phyloP scores from a whole-genome alignment of 1,139 yeast genomes.

The Geotrichum citri-aurantii region DNA sequence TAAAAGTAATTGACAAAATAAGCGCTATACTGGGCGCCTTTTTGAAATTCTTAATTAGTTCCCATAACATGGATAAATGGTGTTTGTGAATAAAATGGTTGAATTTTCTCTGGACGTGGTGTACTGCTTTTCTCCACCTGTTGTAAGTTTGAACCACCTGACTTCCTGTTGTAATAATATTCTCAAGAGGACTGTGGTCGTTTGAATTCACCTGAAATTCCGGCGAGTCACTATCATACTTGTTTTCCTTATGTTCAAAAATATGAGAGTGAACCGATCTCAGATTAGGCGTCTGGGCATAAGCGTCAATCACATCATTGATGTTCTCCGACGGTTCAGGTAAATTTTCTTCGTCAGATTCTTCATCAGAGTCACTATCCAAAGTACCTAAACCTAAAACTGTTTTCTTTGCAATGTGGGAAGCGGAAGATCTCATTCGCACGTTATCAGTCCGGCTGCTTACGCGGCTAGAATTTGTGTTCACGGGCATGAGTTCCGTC shows the following conservation, averaged over 20 bases:
- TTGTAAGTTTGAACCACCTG: neutral
- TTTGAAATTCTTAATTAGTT: slow-evolving; percentile 51
- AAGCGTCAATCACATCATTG: slow-evolving; percentile 13
- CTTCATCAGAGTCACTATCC: neutral
- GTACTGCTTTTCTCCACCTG: slow-evolving; percentile 1
- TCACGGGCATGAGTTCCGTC: neutral
- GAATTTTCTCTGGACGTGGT: neutral
- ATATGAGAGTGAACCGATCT: neutral
- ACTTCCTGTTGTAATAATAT: neutral
- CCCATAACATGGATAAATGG: slow-evolving; percentile 29
- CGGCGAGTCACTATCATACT: neutral
- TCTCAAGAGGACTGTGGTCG: neutral
- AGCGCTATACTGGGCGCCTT: slow-evolving; percentile 69
- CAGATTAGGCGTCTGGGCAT: neutral
- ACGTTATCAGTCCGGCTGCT: neutral
- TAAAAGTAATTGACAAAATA: slow-evolving; percentile 53
- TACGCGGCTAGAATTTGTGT: neutral
- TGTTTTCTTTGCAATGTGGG: slow-evolving; percentile 4
- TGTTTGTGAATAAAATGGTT: slow-evolving; percentile 14
- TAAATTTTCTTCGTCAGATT: neutral
- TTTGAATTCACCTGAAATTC: neutral
- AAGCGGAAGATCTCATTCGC: neutral
- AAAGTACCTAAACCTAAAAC: slow-evolving; percentile 14
- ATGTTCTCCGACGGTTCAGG: slow-evolving; percentile 4
- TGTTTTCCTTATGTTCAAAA: neutral